Conservation (phyloP, 2,329 filamentous ascomycete species). For the Fusarium sp. region DNA sequence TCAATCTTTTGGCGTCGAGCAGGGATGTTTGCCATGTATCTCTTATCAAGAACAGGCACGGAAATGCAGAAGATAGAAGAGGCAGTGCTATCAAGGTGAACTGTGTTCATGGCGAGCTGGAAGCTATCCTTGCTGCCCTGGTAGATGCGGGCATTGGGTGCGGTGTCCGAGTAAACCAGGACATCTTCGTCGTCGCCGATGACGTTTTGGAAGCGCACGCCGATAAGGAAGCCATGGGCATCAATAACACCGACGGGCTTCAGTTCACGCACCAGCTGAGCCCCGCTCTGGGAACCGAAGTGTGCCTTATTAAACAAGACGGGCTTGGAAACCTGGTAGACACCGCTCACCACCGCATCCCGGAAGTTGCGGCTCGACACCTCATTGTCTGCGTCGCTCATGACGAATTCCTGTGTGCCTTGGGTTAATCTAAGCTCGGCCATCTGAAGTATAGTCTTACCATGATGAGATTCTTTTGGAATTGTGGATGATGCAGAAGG, state of each 20-base stretch:
- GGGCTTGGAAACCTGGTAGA: background rate
- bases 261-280: background rate
- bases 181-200: background rate
- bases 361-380: background rate
- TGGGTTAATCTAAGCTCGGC: background rate
- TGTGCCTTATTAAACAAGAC: background rate
- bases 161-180: accelerated
- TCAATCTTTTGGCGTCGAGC: background rate
- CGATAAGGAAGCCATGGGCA: accelerated
- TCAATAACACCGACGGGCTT: accelerated
- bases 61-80: accelerated
- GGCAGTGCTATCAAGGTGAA: accelerated
- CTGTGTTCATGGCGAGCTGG: accelerated
- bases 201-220: background rate
- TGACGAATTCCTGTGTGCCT: background rate
- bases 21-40: accelerated
- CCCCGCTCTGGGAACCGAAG: no score
- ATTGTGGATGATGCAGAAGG: no score
- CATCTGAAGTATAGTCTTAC: background rate
- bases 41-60: background rate
- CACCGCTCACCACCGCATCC: background rate
- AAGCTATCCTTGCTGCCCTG: background rate
- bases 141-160: background rate
- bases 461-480: background rate
- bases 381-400: background rate